Percentiles rank a stretch among this genome's conserved stretches.
Conservation (phyloP, 768 basidiomycete genomes). For the Kwoniella bestiolae region DNA sequence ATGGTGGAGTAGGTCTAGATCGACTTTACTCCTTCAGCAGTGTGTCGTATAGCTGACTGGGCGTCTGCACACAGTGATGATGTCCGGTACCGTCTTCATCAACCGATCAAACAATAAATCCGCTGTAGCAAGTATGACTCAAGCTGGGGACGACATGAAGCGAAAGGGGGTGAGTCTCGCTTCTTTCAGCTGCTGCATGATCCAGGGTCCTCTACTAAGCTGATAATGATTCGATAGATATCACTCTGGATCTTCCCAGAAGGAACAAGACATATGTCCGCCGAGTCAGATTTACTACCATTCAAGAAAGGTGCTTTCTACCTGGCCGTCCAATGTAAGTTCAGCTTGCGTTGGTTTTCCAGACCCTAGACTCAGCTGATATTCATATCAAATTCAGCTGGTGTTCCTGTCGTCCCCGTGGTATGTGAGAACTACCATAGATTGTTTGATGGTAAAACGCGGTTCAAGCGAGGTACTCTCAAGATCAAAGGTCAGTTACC, state of each 20-base stretch:
- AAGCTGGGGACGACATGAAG: conserved; percentile 80
- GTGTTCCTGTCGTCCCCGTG: conserved; percentile 86
- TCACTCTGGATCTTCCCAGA: conserved; percentile 96
- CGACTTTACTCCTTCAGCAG: neutral
- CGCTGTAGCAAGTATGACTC: conserved; percentile 75
- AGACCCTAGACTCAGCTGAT: conserved; percentile 11
- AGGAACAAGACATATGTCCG: conserved; percentile 79
- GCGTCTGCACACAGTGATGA: conserved; percentile 64
- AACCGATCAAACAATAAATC: conserved; percentile 75
- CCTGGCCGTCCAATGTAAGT: conserved; percentile 72
- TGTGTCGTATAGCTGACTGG: neutral
- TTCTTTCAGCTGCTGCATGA: neutral
- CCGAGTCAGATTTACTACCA: conserved; percentile 71
- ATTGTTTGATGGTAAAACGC: conserved; percentile 73
- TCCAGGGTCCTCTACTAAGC: neutral
- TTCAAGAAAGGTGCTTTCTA: conserved; percentile 99
- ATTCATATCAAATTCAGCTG: conserved; percentile 60
- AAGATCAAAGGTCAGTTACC: conserved; percentile 73
- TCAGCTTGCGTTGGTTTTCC: neutral
- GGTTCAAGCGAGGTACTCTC: conserved; percentile 73
- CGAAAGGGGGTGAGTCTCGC: conserved; percentile 51
- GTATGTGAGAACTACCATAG: conserved; percentile 91
- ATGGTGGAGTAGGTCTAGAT: conserved; percentile 65
- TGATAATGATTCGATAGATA: conserved; percentile 57
- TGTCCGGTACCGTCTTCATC: conserved; percentile 90